Percentiles rank a stretch among this genome's conserved stretches.
Conservation (phyloP, 2,329 filamentous ascomycete species). For the Arthrobotrys musiformis region DNA sequence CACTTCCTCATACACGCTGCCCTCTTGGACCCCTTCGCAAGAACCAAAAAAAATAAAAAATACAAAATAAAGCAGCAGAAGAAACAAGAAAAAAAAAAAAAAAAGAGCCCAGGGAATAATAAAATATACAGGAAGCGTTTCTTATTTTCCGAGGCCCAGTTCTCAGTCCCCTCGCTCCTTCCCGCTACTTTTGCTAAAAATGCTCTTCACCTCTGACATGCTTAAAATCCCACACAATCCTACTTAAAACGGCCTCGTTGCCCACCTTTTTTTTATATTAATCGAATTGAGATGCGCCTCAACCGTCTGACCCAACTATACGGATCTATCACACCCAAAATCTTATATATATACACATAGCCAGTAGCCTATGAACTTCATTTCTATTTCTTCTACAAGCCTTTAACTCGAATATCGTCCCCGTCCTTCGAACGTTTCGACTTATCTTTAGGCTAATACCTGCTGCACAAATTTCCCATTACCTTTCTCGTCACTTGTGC, state of each 20-base stretch:
- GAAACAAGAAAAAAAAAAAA: constrained; percentile 7
- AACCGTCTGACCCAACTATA: constrained; percentile 55
- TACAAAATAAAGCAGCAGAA: neutral
- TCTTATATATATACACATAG: constrained; percentile 26
- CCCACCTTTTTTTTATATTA: constrained; percentile 56
- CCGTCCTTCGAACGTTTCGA: constrained; percentile 22
- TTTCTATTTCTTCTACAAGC: constrained; percentile 16
- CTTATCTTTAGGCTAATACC: constrained; percentile 49
- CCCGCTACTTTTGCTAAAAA: constrained; percentile 55
- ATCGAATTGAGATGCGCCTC: constrained; percentile 56
- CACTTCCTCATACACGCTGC: constrained; percentile 44
- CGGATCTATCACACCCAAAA: constrained; percentile 43
- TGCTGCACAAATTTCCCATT: constrained; percentile 35
- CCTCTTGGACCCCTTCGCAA: constrained; percentile 40
- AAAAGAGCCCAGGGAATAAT: constrained; percentile 41
- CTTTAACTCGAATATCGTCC: constrained; percentile 14
- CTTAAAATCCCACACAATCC: constrained; percentile 56
- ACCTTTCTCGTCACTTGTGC: constrained; percentile 26
- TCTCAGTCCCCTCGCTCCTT: constrained; percentile 55
- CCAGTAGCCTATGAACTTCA: constrained; percentile 17
- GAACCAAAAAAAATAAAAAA: constrained; percentile 15
- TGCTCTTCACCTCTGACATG: constrained; percentile 55
- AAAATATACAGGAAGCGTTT: constrained; percentile 51
- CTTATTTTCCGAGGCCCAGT: constrained; percentile 56
- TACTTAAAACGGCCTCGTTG: constrained; percentile 56